These are phyloP conservation scores for Uronychia binucleata DNA, from an alignment of 73 alveolate species.

Conservation along the genomic window DNA sequence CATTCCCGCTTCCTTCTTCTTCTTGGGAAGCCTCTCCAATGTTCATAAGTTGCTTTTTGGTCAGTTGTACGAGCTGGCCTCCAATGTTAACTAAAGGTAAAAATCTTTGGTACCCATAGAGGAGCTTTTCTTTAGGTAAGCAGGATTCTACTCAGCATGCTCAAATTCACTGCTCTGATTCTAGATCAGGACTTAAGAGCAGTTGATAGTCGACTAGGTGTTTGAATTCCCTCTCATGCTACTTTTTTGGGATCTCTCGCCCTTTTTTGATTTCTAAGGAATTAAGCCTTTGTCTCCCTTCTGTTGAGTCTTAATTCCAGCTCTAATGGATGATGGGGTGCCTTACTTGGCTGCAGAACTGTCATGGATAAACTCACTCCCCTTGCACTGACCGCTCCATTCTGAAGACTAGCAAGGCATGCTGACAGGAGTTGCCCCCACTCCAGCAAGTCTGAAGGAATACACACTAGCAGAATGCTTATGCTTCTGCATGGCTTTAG, in stretches of 20 bases:
- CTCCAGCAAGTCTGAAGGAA: background rate
- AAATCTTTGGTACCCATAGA: background rate
- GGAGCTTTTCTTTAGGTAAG: background rate
- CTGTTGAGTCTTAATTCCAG: too few relatives aligned
- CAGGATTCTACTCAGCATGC: background rate
- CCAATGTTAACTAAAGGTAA: background rate
- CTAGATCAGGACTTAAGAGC: background rate
- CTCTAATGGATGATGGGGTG: too few relatives aligned
- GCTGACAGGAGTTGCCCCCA: background rate
- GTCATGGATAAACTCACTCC: too few relatives aligned
- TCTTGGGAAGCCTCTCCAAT: background rate
- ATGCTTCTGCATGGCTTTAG: too few relatives aligned
- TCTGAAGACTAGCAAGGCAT: background rate
- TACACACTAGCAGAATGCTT: background rate
- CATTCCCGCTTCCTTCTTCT: background rate
- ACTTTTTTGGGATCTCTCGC: too few relatives aligned
- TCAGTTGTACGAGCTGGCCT: background rate
- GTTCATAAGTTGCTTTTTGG: too few relatives aligned
- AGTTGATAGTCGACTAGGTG: background rate
- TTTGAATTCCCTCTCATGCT: background rate
- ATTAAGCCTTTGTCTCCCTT: too few relatives aligned
- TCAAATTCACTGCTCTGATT: background rate
- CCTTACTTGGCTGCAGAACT: too few relatives aligned
- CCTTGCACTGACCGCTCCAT: too few relatives aligned
- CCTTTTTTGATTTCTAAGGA: too few relatives aligned